Percentiles rank a stretch among this genome's conserved stretches.
These are phyloP conservation scores for Trichoderma citrinoviride DNA, from an alignment of 2,329 filamentous ascomycete genomes.

Conservation along the genomic window DNA sequence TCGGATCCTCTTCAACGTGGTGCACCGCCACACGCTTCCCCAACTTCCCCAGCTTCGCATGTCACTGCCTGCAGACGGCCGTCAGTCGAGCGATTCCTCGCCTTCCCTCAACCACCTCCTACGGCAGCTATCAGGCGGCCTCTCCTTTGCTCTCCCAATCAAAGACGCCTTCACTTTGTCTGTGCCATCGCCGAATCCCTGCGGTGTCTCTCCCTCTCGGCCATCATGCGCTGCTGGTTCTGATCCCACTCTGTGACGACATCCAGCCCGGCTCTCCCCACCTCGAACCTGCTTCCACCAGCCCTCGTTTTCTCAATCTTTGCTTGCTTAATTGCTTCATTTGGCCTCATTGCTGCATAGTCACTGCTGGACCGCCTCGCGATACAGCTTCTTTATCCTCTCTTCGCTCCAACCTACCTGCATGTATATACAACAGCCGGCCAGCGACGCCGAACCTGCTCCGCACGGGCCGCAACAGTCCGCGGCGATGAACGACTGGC, in stretches of 20 bases:
- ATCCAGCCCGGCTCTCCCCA: slow-evolving; percentile 2
- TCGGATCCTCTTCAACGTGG: no score
- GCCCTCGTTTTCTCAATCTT: background rate
- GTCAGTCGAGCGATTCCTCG: no score
- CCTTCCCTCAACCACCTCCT: no score
- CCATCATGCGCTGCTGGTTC: slow-evolving; percentile 13
- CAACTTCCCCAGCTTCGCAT: no score
- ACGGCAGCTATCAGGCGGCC: background rate
- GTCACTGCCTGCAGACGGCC: no score
- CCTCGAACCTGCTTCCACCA: background rate
- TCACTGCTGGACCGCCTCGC: background rate
- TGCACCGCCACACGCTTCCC: no score
- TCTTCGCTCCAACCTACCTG: background rate
- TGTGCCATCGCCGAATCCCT: background rate
- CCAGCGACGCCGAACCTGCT: background rate
- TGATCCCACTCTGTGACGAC: slow-evolving; percentile 18
- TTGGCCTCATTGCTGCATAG: no score
- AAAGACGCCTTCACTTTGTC: background rate
- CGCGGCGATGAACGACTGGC: background rate
- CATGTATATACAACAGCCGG: slow-evolving; percentile 16
- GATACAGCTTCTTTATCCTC: background rate
- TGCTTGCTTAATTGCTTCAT: background rate
- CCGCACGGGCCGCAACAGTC: background rate
- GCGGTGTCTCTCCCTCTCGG: background rate
- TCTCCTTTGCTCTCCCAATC: background rate